Evolutionary conservation across 176 grass and related monocot species (phyloP), one percentile per base, ranked within the genome.

Genomic region (Zea luxurians): DNA sequence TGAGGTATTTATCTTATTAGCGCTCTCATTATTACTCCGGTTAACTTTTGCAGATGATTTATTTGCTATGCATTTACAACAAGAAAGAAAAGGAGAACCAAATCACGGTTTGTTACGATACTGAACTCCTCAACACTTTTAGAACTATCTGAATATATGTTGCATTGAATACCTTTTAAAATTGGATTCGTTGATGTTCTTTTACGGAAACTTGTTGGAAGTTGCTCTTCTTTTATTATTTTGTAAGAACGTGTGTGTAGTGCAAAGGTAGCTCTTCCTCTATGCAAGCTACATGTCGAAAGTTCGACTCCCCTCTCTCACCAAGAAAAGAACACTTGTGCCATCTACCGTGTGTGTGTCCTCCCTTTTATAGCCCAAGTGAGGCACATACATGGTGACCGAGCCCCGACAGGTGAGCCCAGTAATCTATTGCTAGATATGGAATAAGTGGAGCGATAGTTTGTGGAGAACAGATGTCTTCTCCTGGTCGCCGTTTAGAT

Each of bases 21-120:
- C 41, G 9, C 55, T 54, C 27, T 63, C 18, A 50, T 79, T 4
- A 37, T 86, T 86, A 27, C 62, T 50, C 58, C 16, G 80, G 34
- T 77, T 54, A 58, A 80, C 47, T 80, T 79, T 81, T 68, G 42
- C 91, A 98, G 96, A 91, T 92, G 87, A 82, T 91, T 75, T 98
- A 93, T 84, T 90, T 98, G 83, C 78, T 98, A 48, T 90, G 91
- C 68, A 76, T 98, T 73, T 94, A 98, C 83, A 98, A 92, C 86
- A 98, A 92, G 82, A 98, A 90, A 73, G 84, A 97, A 61, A 97
- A 88, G 85, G 86, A 98, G 75, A 80, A 94, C 37, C 75, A 83
- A 77, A 90, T 98, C 65, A 92, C 88, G 71, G 96, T 98, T 80
- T 3, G 89, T 89, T 84, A 54, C 71, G 66, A 79, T 35, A 1